These are phyloP conservation scores for Butyriboletus loyo DNA, from an alignment of 768 basidiomycete species.

Conservation along the genomic window DNA sequence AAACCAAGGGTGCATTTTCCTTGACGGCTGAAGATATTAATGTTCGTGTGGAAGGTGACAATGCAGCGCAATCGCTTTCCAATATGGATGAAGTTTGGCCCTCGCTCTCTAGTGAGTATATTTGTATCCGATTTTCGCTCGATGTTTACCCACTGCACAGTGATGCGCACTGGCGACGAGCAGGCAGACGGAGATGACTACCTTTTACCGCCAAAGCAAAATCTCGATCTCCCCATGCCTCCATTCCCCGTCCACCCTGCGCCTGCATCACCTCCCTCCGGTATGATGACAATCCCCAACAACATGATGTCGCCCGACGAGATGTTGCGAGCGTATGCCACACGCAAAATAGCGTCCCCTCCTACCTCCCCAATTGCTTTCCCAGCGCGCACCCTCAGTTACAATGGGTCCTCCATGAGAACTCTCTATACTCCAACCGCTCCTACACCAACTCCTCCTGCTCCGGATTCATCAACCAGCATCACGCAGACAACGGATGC, in stretches of 20 bases:
- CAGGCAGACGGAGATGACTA: slow-evolving; percentile 38
- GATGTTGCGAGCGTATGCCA: slow-evolving; percentile 73
- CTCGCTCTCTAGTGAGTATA: slow-evolving; percentile 57
- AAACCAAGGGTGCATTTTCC: slow-evolving; percentile 39
- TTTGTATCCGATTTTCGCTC: background rate
- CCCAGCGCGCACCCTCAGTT: slow-evolving; percentile 25
- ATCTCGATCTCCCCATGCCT: slow-evolving; percentile 29
- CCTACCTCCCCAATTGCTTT: slow-evolving; percentile 32
- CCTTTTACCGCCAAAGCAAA: slow-evolving; percentile 37
- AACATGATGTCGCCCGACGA: slow-evolving; percentile 62
- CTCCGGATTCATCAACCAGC: slow-evolving; percentile 11
- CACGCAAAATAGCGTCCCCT: slow-evolving; percentile 37
- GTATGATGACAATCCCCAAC: slow-evolving; percentile 42
- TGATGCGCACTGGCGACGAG: slow-evolving; percentile 65
- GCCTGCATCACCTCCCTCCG: slow-evolving; percentile 34
- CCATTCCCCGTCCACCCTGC: slow-evolving; percentile 33
- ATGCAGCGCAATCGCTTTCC: slow-evolving; percentile 30
- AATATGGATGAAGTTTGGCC: slow-evolving; percentile 62
- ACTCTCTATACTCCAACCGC: slow-evolving; percentile 26
- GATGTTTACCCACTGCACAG: slow-evolving; percentile 33
- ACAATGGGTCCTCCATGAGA: slow-evolving; percentile 27
- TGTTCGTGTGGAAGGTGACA: slow-evolving; percentile 44
- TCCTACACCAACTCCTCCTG: slow-evolving; percentile 13
- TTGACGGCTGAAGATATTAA: slow-evolving; percentile 62
- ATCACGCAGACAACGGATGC: slow-evolving; percentile 5